Conservation (phyloP, 2,329 filamentous ascomycete genomes). For the Fusarium sp. region DNA sequence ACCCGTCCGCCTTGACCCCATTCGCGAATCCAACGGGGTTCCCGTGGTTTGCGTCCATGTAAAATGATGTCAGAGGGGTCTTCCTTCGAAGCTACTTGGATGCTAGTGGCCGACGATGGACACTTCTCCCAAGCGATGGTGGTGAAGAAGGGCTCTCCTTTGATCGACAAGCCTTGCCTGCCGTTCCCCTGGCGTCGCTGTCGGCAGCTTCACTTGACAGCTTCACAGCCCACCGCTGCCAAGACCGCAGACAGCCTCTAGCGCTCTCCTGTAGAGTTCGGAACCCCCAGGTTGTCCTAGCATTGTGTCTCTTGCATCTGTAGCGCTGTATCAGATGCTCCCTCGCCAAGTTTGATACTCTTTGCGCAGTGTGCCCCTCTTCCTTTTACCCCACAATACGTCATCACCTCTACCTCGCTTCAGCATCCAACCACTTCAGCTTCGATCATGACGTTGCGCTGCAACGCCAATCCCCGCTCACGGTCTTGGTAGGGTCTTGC, state of each 20-base stretch:
- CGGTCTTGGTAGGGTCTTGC: background rate
- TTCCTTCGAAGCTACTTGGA: background rate
- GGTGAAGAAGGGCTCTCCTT: background rate
- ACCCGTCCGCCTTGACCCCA: background rate
- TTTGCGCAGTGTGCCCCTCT: slow-evolving; percentile 18
- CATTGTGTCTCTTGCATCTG: background rate
- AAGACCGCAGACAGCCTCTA: background rate
- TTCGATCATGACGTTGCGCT: slow-evolving; percentile 14
- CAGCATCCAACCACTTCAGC: slow-evolving; percentile 2
- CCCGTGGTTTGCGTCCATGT: background rate
- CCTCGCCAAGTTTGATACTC: slow-evolving; percentile 5
- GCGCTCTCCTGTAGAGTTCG: background rate
- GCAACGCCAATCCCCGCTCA: background rate
- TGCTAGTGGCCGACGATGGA: background rate
- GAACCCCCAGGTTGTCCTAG: background rate
- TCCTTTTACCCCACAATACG: slow-evolving; percentile 37
- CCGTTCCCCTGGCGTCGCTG: background rate
- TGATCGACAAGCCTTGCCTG: background rate
- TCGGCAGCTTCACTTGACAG: background rate
- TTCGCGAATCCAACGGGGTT: background rate
- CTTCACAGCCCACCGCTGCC: background rate
- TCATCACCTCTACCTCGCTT: slow-evolving; percentile 28
- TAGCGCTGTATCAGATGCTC: background rate
- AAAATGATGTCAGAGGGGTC: slow-evolving; percentile 33
- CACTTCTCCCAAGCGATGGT: background rate